Evolutionary conservation across 257 asterid species (phyloP).

Genomic region (Primulina tabacum): DNA sequence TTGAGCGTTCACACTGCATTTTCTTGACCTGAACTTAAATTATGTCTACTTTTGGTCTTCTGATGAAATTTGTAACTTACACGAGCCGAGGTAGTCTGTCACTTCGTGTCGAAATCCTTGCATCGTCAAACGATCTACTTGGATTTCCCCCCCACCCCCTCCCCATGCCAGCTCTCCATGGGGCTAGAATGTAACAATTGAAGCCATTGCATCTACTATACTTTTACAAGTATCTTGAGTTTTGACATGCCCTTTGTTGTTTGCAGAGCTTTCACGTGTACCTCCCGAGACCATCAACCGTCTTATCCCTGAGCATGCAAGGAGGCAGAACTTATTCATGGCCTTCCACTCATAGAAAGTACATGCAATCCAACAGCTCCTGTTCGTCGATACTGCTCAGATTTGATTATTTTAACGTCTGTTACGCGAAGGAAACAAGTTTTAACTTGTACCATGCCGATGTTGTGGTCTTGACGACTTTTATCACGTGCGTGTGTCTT

Average conservation of each 20-base stretch:
- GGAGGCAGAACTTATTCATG: constrained; percentile 94
- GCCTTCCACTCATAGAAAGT: constrained; percentile 68
- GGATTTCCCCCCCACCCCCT: too few relatives aligned
- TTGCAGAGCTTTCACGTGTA: constrained; percentile 77
- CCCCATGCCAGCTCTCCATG: background rate
- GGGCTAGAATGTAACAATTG: background rate
- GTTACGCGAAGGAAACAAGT: constrained; percentile 29
- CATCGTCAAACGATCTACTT: background rate
- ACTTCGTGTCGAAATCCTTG: background rate
- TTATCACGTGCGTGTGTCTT: constrained; percentile 4
- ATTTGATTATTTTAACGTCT: constrained; percentile 21
- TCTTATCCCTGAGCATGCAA: constrained; percentile 93
- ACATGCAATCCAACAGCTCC: constrained; percentile 15
- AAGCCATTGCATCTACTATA: background rate
- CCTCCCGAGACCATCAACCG: constrained; percentile 78
- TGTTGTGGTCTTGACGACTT: constrained; percentile 22
- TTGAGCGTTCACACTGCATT: background rate
- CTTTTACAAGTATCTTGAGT: constrained; percentile 9
- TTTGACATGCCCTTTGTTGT: constrained; percentile 12
- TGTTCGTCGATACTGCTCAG: constrained; percentile 15
- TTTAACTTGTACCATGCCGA: constrained; percentile 28
- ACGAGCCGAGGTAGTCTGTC: background rate
- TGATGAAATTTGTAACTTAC: background rate
- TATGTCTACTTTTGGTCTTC: background rate
- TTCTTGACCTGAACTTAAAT: background rate